phyloP scores from a whole-genome alignment of 495 filamentous ascomycete genomes.

The Penicillium maclennaniae region DNA sequence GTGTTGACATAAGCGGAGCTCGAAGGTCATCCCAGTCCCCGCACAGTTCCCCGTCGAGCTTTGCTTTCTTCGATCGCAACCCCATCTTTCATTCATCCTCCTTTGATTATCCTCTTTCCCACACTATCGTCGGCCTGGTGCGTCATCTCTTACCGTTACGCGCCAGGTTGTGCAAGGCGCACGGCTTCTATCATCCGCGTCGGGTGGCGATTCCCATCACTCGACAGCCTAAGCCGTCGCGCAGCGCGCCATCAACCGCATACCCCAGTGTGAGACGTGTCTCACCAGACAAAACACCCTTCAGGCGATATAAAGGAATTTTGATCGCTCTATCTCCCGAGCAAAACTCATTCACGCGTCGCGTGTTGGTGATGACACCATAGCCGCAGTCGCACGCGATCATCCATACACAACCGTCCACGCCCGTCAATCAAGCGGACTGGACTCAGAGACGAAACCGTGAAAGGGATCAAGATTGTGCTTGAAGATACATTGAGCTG shows the following conservation, averaged over 20 bases:
- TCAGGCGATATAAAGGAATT: neutral
- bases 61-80: constrained; percentile 1
- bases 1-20: constrained; percentile 22
- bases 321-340: neutral
- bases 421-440: constrained; percentile 6
- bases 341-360: constrained; percentile 16
- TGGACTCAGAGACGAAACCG: constrained; percentile 1
- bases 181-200: constrained; percentile 3
- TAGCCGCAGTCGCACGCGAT: constrained; percentile 31
- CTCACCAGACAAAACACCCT: neutral
- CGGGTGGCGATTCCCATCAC: constrained; percentile 15
- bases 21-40: constrained; percentile 8
- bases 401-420: constrained; percentile 11
- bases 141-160: constrained; percentile 4
- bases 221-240: neutral
- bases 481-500: constrained; percentile 1
- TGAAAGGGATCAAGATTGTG: neutral
- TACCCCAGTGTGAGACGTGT: neutral
- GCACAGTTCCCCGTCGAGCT: constrained; percentile 14
- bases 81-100: neutral
- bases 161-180: constrained; percentile 19
- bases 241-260: neutral
- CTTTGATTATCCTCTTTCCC: neutral
- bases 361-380: constrained; percentile 34
- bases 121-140: constrained; percentile 5